Evolutionary conservation across 2,329 filamentous ascomycete genomes (phyloP).

Genomic region (Scedosporium apiospermum): DNA sequence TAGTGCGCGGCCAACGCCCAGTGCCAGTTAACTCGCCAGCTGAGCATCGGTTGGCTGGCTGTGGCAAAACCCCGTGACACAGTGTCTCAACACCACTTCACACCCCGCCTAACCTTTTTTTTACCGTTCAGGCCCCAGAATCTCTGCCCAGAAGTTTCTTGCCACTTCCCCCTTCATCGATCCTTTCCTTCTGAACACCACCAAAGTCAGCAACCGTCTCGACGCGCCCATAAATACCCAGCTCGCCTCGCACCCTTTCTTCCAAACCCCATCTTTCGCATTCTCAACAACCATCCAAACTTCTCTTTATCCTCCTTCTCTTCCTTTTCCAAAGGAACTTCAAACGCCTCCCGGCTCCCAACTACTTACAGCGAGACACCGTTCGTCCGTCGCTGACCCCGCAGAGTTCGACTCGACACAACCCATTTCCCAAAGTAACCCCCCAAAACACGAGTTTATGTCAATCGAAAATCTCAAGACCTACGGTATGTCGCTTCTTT

Average conservation of each 20-base stretch:
- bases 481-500: conserved; percentile 58
- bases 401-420: conserved; percentile 25
- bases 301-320: conserved; percentile 8
- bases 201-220: conserved; percentile 5
- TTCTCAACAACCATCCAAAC: conserved; percentile 7
- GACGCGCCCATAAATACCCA: conserved; percentile 6
- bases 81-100: neutral
- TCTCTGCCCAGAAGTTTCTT: conserved; percentile 3
- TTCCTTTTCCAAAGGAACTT: conserved; percentile 4
- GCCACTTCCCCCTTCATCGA: conserved; percentile 8
- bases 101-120: neutral
- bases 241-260: conserved; percentile 5
- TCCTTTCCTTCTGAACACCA: conserved; percentile 11
- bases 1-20: neutral
- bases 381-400: conserved; percentile 41
- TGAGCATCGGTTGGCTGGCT: too few species aligned
- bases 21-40: neutral
- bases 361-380: conserved; percentile 34
- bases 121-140: conserved; percentile 1
- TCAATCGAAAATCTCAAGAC: conserved; percentile 98
- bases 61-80: conserved; percentile 7
- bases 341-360: conserved; percentile 12
- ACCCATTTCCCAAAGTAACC: conserved; percentile 46
- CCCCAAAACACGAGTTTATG: conserved; percentile 79
- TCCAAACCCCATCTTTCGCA: neutral